A percentile compares a stretch with the other conserved stretches of the same genome.
Evolutionary conservation across 768 basidiomycete species (phyloP).

Genomic region (Megacollybia marginata): DNA sequence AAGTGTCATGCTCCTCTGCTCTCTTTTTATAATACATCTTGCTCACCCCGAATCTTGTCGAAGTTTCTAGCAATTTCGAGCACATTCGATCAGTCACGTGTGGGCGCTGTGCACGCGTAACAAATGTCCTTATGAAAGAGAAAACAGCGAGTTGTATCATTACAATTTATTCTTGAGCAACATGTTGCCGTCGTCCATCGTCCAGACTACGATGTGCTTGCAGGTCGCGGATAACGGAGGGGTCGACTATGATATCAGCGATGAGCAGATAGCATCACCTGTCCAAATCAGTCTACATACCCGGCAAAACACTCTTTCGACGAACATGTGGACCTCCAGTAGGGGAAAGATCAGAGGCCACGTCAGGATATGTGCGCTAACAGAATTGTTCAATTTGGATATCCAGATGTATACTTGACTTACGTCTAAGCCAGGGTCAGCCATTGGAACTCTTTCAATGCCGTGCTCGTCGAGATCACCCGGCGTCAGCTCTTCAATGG

Average conservation of each 20-base stretch:
- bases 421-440: constrained; percentile 84
- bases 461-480: constrained; percentile 74
- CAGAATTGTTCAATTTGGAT: constrained; percentile 12
- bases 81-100: not conserved
- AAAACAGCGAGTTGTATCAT: not conserved
- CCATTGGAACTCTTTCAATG: constrained; percentile 85
- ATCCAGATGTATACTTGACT: constrained; percentile 25
- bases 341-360: constrained; percentile 53
- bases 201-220: constrained; percentile 84
- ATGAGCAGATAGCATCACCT: constrained; percentile 6
- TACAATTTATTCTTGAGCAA: not conserved
- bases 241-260: constrained; percentile 55
- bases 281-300: constrained; percentile 31
- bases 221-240: constrained; percentile 79
- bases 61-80: not conserved
- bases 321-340: constrained; percentile 75
- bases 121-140: too few relatives aligned
- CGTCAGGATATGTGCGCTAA: constrained; percentile 63
- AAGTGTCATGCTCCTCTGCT: not conserved
- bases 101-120: too few relatives aligned
- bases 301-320: constrained; percentile 91
- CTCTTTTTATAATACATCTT: not conserved
- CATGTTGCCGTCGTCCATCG: constrained; percentile 20
- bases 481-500: constrained; percentile 59
- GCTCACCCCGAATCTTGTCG: not conserved